phyloP scores from a whole-genome alignment of 768 basidiomycete species.

The Lactarius sanguifluus region DNA sequence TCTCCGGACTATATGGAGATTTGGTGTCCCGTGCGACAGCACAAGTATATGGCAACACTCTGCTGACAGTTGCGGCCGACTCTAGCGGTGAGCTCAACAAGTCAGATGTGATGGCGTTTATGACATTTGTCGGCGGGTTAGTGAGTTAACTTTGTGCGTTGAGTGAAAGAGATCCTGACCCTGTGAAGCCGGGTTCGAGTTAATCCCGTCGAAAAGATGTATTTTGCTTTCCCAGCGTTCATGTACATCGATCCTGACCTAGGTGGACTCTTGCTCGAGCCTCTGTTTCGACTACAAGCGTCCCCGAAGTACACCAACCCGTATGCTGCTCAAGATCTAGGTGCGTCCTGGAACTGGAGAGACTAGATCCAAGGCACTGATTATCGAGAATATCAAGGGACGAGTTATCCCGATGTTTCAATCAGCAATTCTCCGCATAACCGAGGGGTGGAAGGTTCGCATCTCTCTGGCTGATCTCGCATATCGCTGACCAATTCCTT shows the following conservation, averaged over 20 bases:
- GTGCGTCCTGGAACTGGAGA: constrained; percentile 3
- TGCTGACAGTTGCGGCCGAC: constrained; percentile 53
- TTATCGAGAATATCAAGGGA: not conserved
- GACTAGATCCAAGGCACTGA: too few species aligned
- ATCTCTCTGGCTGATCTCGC: not conserved
- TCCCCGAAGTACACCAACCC: constrained; percentile 22
- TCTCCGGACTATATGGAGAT: constrained; percentile 51
- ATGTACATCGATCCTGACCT: constrained; percentile 55
- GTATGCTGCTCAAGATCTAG: constrained; percentile 30
- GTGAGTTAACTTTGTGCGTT: constrained; percentile 33
- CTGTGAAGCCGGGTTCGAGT: constrained; percentile 33
- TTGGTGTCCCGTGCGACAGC: constrained; percentile 54
- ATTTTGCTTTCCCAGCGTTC: constrained; percentile 49
- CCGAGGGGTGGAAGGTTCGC: constrained; percentile 21
- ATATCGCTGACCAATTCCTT: not conserved
- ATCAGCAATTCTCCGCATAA: not conserved
- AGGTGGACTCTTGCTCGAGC: constrained; percentile 36
- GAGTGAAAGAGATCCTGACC: not conserved
- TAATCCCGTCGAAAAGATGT: constrained; percentile 57
- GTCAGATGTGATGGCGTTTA: constrained; percentile 51
- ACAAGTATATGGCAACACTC: constrained; percentile 53
- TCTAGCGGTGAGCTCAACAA: constrained; percentile 50
- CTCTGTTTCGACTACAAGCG: constrained; percentile 30
- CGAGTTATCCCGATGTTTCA: constrained; percentile 9
- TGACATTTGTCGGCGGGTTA: constrained; percentile 39